Conservation (phyloP, 352 stramenopile genomes). For the Thalassiosira mediterranea region DNA sequence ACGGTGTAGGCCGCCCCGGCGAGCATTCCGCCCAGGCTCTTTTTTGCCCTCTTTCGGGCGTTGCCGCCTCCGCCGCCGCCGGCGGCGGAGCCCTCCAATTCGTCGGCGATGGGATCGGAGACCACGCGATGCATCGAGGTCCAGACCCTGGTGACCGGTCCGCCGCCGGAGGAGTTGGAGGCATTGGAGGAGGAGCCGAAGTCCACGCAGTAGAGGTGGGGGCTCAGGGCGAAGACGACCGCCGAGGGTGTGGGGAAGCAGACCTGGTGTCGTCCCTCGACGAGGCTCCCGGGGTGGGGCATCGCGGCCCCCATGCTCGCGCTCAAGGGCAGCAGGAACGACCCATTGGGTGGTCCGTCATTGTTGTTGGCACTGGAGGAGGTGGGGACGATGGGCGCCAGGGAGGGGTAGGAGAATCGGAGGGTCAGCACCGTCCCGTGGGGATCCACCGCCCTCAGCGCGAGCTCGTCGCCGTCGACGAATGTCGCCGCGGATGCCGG, state of each 20-base stretch:
- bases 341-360: background rate
- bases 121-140: constrained; percentile 15
- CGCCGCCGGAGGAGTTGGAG: no score
- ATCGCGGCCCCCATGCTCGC: background rate
- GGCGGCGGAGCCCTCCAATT: background rate
- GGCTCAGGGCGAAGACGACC: constrained; percentile 37
- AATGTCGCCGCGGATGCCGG: background rate
- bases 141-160: constrained; percentile 24
- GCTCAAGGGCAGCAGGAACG: background rate
- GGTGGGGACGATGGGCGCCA: constrained; percentile 1
- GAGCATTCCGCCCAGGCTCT: constrained; percentile 25
- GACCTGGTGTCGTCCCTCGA: constrained; percentile 29
- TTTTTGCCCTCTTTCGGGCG: constrained; percentile 7
- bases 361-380: background rate
- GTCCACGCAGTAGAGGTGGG: constrained; percentile 46
- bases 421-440: constrained; percentile 5
- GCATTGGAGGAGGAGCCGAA: background rate
- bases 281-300: constrained; percentile 17
- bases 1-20: constrained; percentile 18
- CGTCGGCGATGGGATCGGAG: constrained; percentile 13
- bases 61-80: background rate
- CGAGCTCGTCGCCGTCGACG: background rate
- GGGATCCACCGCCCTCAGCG: background rate
- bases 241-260: constrained; percentile 39
- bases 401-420: constrained; percentile 1